Base-by-base conservation (phyloP, 768 basidiomycete species). In the Cystofilobasidium ferigula region DNA sequence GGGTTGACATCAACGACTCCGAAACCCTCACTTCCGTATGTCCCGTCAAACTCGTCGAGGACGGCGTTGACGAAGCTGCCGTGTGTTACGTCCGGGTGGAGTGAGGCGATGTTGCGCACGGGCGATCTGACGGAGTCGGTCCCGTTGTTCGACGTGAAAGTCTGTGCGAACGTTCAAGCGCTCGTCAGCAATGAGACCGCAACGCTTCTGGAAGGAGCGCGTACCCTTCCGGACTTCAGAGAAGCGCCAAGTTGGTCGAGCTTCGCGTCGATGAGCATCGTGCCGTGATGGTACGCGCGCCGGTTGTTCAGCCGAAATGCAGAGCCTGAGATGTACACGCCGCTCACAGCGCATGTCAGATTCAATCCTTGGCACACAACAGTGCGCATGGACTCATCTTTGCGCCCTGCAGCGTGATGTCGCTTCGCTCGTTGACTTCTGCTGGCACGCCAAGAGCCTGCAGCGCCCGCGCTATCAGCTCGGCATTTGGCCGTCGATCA, bases 201-300 rank as follows among this genome's bases (percentile, higher is more conserved):
- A 69, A 24, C 28, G 13, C 20, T 30, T 30, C 38, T 45, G 35
- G 18, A 62, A n/a, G 24, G 2, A 69, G n/a, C n/a, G n/a, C 76
- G 43, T 36, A 77, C 75, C 16, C 73, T 72, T 28, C 63, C 67
- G 1, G 72, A 71, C 32, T 62, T 69, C 57, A 98, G 78, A 13
- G 90, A 76, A 68, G 86, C 82, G 0, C 88, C 86, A 10, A 99
- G 78, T 8, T 82, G 80, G 38, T 81, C 79, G 34, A 97, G 80
- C 54, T 81, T 77, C 3, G 91, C 90, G 10, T 88, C 86, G 26
- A 98, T 87, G 32, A 99, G 82, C 95, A 99, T 99, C 20, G 95
- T 99, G 0, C 95, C 95, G 71, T 99, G 95, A 71, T 98, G 94
- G 77, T 97, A 98, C 9, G 92, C 91, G 34, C 95, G 81, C 61